Evolutionary conservation across 2,329 filamentous ascomycete genomes (phyloP), one percentile per base, ranked within the genome.

Genomic region (Uncinocarpus reesii): DNA sequence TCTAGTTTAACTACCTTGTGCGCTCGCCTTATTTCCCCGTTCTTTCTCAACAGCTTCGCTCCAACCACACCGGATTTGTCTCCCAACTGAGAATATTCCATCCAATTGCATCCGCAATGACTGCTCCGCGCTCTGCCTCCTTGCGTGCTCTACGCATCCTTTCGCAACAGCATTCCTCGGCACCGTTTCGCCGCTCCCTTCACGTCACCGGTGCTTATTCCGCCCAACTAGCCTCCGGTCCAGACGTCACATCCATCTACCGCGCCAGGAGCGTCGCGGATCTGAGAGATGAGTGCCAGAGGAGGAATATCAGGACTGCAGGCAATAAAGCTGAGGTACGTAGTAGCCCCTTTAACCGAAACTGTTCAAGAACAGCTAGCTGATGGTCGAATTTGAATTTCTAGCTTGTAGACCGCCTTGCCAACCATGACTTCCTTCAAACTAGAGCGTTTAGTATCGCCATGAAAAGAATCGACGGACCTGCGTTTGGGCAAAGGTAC

Each of bases 191-290:
- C 56, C 77, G 78, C 55, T 62, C 64, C 49, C 71, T 81, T 42
- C 75, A 77, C 65, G 79, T 80, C 67, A 81, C 78, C 29, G 77
- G 77, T 47, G 73, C 74, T 32, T 70, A 77, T 23, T 77, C 76
- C 43, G 78, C 73, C 52, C 58, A 76, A 66, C 55, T 69, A 61
- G 58, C 65, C 69, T 64, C 69, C 63, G 58, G 72, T 57, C 60
- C 70, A 26, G 75, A 78, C 56, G 73, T 73, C 56, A 67, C 73
- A 15, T 69, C 70, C 35, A 59, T 71, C 48, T 75, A 75, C 50
- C 65, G 72, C 28, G 71, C 75, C 49, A 71, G 70, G 52, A 73
- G 69, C 52, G 62, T 77, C 37, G 65, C 70, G 42, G 72, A 75
- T 47, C 68, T 77, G 24, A 71, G 71, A 55, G 60, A 60, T 11